These are phyloP conservation scores for Berberis thunbergii DNA, from an alignment of 164 flowering plant genomes.

Conservation along the genomic window DNA sequence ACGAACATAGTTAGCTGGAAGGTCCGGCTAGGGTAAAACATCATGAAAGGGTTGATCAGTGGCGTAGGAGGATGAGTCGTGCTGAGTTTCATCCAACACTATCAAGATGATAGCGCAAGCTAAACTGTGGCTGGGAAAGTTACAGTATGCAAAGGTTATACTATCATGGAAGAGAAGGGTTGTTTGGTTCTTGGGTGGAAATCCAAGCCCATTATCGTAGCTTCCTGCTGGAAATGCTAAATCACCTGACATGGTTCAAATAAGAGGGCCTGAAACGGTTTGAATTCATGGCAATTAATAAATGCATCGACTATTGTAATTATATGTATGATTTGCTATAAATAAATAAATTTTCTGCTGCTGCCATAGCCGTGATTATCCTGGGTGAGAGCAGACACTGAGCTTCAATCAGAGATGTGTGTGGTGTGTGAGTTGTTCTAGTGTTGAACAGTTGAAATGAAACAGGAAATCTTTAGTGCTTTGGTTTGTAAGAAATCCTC, in stretches of 20 bases:
- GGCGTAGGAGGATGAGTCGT: constrained; percentile 58
- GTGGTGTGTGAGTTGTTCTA: neutral
- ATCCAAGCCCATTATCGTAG: constrained; percentile 49
- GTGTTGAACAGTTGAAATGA: constrained; percentile 13
- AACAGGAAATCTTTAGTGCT: neutral
- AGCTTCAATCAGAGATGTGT: neutral
- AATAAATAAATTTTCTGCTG: neutral
- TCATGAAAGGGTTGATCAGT: constrained; percentile 55
- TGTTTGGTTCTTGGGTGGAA: constrained; percentile 63
- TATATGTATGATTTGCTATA: neutral
- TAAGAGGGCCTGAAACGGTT: neutral
- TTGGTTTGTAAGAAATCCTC: neutral
- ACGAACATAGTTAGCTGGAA: constrained; percentile 65
- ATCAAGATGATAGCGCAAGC: constrained; percentile 40
- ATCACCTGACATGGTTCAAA: neutral
- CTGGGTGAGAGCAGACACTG: neutral
- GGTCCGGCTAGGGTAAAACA: constrained; percentile 52
- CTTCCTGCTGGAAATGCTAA: constrained; percentile 61
- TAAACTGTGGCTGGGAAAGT: constrained; percentile 38
- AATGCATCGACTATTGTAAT: neutral
- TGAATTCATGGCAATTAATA: neutral
- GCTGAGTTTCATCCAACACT: constrained; percentile 55
- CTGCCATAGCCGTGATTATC: neutral
- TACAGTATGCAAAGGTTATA: constrained; percentile 40
- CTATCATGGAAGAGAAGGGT: constrained; percentile 55